Percentiles rank a stretch among this genome's conserved stretches.
phyloP scores from a whole-genome alignment of 257 asterid species.

The Lycium barbarum region DNA sequence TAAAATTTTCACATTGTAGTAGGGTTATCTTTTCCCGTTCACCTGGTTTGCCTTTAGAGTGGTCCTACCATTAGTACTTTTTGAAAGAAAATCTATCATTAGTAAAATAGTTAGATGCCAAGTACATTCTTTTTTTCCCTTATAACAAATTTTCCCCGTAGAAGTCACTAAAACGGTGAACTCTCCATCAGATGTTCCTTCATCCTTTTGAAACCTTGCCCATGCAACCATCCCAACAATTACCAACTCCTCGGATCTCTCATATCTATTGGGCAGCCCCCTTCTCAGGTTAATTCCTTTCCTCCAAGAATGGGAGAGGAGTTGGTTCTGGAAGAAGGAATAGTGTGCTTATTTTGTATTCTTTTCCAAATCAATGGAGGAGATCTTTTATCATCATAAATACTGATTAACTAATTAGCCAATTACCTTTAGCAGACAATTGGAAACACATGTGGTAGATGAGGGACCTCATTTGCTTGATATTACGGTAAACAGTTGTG shows the following conservation, averaged over 20 bases:
- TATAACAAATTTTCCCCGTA: not conserved
- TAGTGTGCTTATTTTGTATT: not conserved
- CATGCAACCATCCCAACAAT: not conserved
- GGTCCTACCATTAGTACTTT: not conserved
- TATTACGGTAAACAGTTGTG: not conserved
- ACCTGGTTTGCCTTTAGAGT: not conserved
- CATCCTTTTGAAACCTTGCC: not conserved
- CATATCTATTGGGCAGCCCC: not conserved
- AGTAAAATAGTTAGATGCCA: not conserved
- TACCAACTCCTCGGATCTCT: not conserved
- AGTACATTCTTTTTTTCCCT: not conserved
- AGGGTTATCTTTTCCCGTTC: not conserved
- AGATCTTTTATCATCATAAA: conserved; percentile 13
- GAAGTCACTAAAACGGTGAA: conserved; percentile 22
- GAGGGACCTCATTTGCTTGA: not conserved
- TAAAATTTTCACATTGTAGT: not conserved
- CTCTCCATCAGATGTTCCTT: conserved; percentile 23
- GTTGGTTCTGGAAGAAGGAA: conserved; percentile 4
- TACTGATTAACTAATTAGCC: not conserved
- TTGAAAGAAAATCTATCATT: conserved; percentile 7
- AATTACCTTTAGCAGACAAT: not conserved
- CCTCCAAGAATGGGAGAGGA: not conserved
- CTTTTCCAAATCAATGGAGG: not conserved
- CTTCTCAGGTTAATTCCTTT: not conserved
- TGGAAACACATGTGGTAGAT: not conserved